These are phyloP conservation scores for Candida caryicola DNA, from an alignment of 805 yeast genomes.

Conservation along the genomic window DNA sequence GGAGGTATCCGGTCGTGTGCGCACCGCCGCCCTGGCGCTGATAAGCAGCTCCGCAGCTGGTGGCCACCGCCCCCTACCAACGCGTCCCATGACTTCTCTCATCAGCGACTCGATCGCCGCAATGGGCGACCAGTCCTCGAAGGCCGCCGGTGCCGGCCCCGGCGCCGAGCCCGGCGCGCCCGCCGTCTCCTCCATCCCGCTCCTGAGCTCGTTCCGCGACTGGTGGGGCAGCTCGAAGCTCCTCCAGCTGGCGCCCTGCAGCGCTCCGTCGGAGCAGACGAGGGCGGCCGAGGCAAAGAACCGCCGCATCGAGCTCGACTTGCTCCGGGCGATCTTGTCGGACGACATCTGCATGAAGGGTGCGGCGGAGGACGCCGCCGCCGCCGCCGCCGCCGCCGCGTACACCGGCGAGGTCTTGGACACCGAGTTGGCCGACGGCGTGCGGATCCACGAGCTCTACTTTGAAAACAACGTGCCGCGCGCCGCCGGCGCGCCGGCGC, in stretches of 20 bases:
- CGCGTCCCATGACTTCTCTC: slow-evolving; percentile 10
- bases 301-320: slow-evolving; percentile 30
- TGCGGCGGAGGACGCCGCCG: not conserved
- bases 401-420: slow-evolving; percentile 26
- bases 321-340: slow-evolving; percentile 32
- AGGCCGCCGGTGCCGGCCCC: not conserved
- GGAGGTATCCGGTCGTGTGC: too few species aligned
- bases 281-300: slow-evolving; percentile 23
- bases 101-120: slow-evolving; percentile 20
- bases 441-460: slow-evolving; percentile 37
- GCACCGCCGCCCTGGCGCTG: too few species aligned
- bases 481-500: slow-evolving; percentile 10
- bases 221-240: slow-evolving; percentile 37
- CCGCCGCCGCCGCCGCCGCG: not conserved
- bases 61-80: not conserved
- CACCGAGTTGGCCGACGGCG: slow-evolving; percentile 24
- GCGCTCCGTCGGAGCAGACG: slow-evolving; percentile 1
- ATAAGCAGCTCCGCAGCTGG: too few species aligned
- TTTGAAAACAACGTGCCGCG: slow-evolving; percentile 21
- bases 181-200: slow-evolving; percentile 20
- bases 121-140: slow-evolving; percentile 18
- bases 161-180: not conserved
- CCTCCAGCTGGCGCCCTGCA: slow-evolving; percentile 17
- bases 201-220: slow-evolving; percentile 28
- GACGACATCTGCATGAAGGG: slow-evolving; percentile 18